Percentiles rank a stretch among this genome's conserved stretches.
Evolutionary conservation across 768 basidiomycete species (phyloP).

Genomic region (Trametes gibbosa): DNA sequence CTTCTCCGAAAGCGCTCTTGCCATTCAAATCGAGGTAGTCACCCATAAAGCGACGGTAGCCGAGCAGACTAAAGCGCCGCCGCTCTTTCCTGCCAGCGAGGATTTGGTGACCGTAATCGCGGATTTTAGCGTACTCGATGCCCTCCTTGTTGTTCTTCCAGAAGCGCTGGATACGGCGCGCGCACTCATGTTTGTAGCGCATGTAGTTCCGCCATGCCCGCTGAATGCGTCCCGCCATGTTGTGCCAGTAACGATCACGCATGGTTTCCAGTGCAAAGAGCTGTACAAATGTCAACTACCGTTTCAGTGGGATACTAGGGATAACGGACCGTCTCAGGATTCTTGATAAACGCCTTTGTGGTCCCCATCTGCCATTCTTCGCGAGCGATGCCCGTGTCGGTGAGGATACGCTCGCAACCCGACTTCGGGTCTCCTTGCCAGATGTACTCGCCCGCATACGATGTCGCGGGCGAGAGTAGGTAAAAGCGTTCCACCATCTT

Average conservation of each 20-base stretch:
- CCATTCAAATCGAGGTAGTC: slow-evolving; percentile 94
- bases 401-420: slow-evolving; percentile 89
- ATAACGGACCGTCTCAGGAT: slow-evolving; percentile 81
- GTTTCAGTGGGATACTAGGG: background rate
- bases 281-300: slow-evolving; percentile 36
- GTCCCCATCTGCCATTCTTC: slow-evolving; percentile 99
- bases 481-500: slow-evolving; percentile 99
- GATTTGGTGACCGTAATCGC: slow-evolving; percentile 95
- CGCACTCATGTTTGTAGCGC: slow-evolving; percentile 94
- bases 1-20: slow-evolving; percentile 71
- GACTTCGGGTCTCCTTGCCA: slow-evolving; percentile 91
- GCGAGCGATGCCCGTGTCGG: slow-evolving; percentile 91
- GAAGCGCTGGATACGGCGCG: slow-evolving; percentile 92
- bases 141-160: slow-evolving; percentile 98
- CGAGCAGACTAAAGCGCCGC: slow-evolving; percentile 87
- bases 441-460: slow-evolving; percentile 97
- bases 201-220: slow-evolving; percentile 95
- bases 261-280: slow-evolving; percentile 98
- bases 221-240: slow-evolving; percentile 97
- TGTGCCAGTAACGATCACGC: slow-evolving; percentile 99
- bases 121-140: slow-evolving; percentile 81
- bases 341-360: slow-evolving; percentile 99
- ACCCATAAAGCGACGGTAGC: slow-evolving; percentile 92
- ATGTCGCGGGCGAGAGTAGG: slow-evolving; percentile 89
- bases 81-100: slow-evolving; percentile 92